Evolutionary conservation across 495 filamentous ascomycete genomes (phyloP), one percentile per base, ranked within the genome.

Genomic region (Trichoderma reesei): DNA sequence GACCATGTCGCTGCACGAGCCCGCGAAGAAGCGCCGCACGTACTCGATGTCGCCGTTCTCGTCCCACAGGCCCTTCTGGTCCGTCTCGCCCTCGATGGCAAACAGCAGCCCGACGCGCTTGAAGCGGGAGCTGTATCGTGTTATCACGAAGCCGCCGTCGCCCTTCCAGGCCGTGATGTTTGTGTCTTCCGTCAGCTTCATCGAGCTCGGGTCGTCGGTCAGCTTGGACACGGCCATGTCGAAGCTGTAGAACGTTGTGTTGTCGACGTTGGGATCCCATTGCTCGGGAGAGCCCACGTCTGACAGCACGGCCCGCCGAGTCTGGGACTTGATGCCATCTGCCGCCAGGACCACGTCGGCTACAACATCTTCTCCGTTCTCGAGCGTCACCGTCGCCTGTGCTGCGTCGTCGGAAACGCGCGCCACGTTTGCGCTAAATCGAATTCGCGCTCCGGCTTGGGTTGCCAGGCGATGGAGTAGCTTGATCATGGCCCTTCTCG

Each of bases 301-400:
- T 56, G 51, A 56, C 1, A 81, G 70, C 11, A 81, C 78, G 4
- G 77, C 71, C 34, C 79, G 76, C 34, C 79, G 67, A 0, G 78
- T 74, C 9, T 70, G 68, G 1, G 76, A 80, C 65, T 79, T 79
- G 67, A 80, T 81, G 31, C 79, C 80, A 67, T 80, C 76, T 8
- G 72, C 71, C 3, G 70, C 72, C 6, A 75, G 66, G 5, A 76
- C 64, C 8, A 74, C 61, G 48, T 76, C 72, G 16, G 72, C 73
- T 0, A 51, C 54, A 9, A 68, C 63, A 65, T 73, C 68, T 34
- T 68, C 65, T 44, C 74, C 70, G 41, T 72, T 76, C 3, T 72
- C 76, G n/a, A 79, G 70, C 3, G 76, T 67, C 11, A 81, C 66
- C 48, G 31, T 14, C 13, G 51, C 51, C 3, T 33, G 7, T 73